A percentile compares a stretch with the other conserved stretches of the same genome.
Conservation (phyloP, 2,329 filamentous ascomycete species). For the Emmonsiellopsis sp. region DNA sequence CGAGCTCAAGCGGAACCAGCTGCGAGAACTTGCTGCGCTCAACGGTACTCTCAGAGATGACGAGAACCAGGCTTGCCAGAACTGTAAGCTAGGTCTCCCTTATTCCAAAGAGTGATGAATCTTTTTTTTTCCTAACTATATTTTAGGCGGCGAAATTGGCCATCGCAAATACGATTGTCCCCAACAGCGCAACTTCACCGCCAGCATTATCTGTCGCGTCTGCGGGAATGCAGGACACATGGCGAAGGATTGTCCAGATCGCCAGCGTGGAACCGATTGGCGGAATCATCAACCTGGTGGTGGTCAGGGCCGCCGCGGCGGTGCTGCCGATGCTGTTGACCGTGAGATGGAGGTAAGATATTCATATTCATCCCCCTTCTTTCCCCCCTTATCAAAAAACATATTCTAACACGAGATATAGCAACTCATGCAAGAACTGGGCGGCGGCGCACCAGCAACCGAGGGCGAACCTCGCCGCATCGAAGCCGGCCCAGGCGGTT, state of each 20-base stretch:
- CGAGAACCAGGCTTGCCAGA: constrained; percentile 98
- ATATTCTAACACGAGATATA: constrained; percentile 40
- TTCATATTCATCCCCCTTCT: not conserved
- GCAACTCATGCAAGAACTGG: constrained; percentile 97
- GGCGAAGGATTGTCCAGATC: constrained; percentile 93
- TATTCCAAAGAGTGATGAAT: constrained; percentile 2
- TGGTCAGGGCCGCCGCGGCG: constrained; percentile 49
- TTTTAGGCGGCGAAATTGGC: constrained; percentile 76
- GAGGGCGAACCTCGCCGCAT: constrained; percentile 66
- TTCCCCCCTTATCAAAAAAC: not conserved
- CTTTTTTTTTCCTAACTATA: constrained; percentile 15
- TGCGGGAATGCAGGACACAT: constrained; percentile 98
- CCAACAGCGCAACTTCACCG: constrained; percentile 96
- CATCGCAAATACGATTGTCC: constrained; percentile 99
- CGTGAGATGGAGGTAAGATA: constrained; percentile 81
- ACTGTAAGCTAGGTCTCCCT: constrained; percentile 50
- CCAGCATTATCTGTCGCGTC: constrained; percentile 96
- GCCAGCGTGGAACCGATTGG: constrained; percentile 84
- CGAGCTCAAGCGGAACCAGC: constrained; percentile 96
- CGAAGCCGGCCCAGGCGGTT: constrained; percentile 67
- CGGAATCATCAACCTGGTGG: constrained; percentile 60
- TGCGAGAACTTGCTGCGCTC: constrained; percentile 91
- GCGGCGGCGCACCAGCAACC: constrained; percentile 60
- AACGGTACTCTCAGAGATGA: constrained; percentile 99
- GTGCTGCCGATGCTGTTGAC: constrained; percentile 74